phyloP scores from a whole-genome alignment of 192 early-diverging fungal genomes.

The Coemansia sp. region DNA sequence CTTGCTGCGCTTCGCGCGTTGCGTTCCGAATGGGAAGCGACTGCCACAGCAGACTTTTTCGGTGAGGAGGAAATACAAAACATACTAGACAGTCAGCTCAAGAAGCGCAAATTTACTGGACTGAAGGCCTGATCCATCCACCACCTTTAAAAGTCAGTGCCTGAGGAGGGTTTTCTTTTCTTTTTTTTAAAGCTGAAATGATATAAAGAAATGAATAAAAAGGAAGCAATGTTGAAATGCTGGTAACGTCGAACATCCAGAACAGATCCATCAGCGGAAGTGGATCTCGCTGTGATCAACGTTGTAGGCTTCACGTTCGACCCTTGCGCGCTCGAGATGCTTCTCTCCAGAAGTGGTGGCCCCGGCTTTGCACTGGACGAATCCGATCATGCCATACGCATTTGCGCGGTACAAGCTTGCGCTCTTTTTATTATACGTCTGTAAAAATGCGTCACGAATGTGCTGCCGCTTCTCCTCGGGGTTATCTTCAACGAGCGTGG shows the following conservation, averaged over 20 bases:
- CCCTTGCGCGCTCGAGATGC: conserved; percentile 35
- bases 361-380: conserved; percentile 33
- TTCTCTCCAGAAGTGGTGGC: conserved; percentile 15
- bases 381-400: conserved; percentile 25
- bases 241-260: too few relatives aligned
- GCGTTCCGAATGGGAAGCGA: conserved; percentile 73
- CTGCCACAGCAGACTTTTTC: conserved; percentile 70
- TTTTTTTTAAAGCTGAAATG: not conserved
- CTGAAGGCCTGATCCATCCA: conserved; percentile 24
- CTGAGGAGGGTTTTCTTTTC: not conserved
- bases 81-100: conserved; percentile 55
- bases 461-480: conserved; percentile 34
- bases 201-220: too few relatives aligned
- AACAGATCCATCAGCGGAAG: conserved; percentile 22
- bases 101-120: conserved; percentile 75
- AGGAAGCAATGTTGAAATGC: too few relatives aligned
- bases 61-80: conserved; percentile 62
- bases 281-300: conserved; percentile 52
- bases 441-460: conserved; percentile 32
- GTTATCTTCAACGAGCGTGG: conserved; percentile 25
- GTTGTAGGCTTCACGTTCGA: conserved; percentile 43
- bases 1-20: conserved; percentile 78
- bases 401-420: conserved; percentile 48
- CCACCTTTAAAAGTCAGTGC: too few relatives aligned
- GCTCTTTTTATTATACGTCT: conserved; percentile 32